These are phyloP conservation scores for Salix suchowensis DNA, from an alignment of 345 rosid genomes.

Conservation along the genomic window DNA sequence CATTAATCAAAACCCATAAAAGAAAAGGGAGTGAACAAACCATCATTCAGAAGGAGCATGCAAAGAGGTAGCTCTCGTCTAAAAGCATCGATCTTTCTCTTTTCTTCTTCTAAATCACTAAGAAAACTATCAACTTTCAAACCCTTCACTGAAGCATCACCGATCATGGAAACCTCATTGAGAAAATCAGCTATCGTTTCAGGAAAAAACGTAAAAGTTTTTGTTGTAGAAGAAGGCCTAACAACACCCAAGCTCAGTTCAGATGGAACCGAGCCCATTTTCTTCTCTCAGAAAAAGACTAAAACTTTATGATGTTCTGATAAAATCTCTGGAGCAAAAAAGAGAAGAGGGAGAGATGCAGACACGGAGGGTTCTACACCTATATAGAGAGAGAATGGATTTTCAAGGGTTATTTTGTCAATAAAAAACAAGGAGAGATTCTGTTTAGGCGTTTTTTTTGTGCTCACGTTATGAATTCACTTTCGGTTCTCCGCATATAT, in stretches of 20 bases:
- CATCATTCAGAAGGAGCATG: constrained; percentile 70
- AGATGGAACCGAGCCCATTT: constrained; percentile 54
- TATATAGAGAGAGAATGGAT: constrained; percentile 19
- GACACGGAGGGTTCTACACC: constrained; percentile 30
- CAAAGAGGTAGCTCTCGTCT: constrained; percentile 84
- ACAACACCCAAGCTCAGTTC: constrained; percentile 67
- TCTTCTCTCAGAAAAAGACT: background rate
- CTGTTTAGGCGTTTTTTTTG: constrained; percentile 23
- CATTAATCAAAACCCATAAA: background rate
- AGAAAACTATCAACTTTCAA: constrained; percentile 49
- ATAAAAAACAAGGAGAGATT: constrained; percentile 8
- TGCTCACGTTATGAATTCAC: constrained; percentile 13
- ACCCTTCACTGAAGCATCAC: constrained; percentile 37
- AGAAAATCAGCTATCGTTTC: constrained; percentile 51
- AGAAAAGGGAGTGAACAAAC: constrained; percentile 35
- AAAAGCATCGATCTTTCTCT: constrained; percentile 69
- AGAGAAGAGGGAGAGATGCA: constrained; percentile 15
- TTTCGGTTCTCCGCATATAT: constrained; percentile 69
- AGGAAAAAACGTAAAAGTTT: constrained; percentile 24
- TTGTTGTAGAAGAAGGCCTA: constrained; percentile 24
- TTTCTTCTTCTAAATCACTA: constrained; percentile 61
- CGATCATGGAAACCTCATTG: constrained; percentile 44
- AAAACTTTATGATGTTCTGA: background rate
- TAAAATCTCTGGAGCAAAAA: background rate
- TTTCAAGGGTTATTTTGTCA: background rate